Evolutionary conservation across 768 basidiomycete species (phyloP).

Genomic region (Lactarius akahatsu): DNA sequence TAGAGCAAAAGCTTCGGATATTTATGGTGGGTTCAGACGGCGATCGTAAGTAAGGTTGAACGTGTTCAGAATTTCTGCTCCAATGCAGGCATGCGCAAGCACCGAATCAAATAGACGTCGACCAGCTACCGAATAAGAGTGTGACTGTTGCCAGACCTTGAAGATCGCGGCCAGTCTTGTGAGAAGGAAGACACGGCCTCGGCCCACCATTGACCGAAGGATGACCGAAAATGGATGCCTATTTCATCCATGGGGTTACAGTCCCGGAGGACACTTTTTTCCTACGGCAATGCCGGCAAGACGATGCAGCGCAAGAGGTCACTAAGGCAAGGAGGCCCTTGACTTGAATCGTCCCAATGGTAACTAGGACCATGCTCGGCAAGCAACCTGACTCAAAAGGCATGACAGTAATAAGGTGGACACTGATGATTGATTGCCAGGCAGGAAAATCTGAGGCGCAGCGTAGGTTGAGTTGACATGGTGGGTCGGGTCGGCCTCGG

Average conservation of each 20-base stretch:
- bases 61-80: background rate
- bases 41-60: background rate
- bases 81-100: background rate
- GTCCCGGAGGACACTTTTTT: background rate
- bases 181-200: constrained; percentile 1
- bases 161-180: background rate
- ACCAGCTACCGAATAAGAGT: background rate
- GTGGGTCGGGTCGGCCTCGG: background rate
- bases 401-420: background rate
- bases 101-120: background rate
- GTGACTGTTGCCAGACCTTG: background rate
- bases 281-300: background rate
- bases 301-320: background rate
- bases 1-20: background rate
- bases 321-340: background rate
- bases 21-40: background rate
- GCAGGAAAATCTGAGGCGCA: background rate
- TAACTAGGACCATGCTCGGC: background rate
- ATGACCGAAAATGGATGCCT: background rate
- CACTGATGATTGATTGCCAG: background rate
- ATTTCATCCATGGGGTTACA: background rate
- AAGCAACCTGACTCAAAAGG: background rate
- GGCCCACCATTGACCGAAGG: background rate
- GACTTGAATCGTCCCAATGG: background rate
- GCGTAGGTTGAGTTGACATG: background rate